These are phyloP conservation scores for Acer negundo DNA, from an alignment of 345 rosid species.

Conservation along the genomic window DNA sequence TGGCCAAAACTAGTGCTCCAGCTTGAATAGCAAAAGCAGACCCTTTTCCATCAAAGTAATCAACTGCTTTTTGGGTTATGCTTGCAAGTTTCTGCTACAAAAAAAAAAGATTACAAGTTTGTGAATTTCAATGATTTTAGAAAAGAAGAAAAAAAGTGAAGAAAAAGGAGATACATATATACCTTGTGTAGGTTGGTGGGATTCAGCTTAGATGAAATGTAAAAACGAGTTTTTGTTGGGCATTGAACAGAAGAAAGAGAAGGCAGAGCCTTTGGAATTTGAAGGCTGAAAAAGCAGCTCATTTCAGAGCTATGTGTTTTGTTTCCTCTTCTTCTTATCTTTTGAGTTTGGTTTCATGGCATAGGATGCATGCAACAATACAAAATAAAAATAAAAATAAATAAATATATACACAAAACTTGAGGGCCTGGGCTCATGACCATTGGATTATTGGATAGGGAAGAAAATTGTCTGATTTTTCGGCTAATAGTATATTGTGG, in stretches of 20 bases:
- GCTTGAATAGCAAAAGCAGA: conserved; percentile 52
- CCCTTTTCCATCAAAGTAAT: conserved; percentile 33
- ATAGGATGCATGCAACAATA: not conserved
- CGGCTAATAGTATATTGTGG: no score
- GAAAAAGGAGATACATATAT: not conserved
- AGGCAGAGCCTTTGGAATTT: conserved; percentile 39
- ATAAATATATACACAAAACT: not conserved
- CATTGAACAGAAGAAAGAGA: conserved; percentile 25
- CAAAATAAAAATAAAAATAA: not conserved
- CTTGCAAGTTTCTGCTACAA: conserved; percentile 30
- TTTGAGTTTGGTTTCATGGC: conserved; percentile 1
- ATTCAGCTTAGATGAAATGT: conserved; percentile 29
- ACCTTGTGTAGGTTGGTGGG: conserved; percentile 32
- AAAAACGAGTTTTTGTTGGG: conserved; percentile 20
- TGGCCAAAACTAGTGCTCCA: conserved; percentile 49
- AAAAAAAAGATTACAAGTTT: not conserved
- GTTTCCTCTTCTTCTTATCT: not conserved
- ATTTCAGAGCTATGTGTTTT: conserved; percentile 18
- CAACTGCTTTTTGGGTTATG: conserved; percentile 25
- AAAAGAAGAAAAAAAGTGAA: not conserved
- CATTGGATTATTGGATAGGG: not conserved
- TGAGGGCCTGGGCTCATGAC: not conserved
- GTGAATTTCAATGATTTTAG: not conserved
- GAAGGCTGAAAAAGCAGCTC: conserved; percentile 41
- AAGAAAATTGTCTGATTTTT: no score